Percentiles rank a stretch among this genome's conserved stretches.
Evolutionary conservation across 148 eudicot species (phyloP).

Genomic region (Euryodendron excelsum): DNA sequence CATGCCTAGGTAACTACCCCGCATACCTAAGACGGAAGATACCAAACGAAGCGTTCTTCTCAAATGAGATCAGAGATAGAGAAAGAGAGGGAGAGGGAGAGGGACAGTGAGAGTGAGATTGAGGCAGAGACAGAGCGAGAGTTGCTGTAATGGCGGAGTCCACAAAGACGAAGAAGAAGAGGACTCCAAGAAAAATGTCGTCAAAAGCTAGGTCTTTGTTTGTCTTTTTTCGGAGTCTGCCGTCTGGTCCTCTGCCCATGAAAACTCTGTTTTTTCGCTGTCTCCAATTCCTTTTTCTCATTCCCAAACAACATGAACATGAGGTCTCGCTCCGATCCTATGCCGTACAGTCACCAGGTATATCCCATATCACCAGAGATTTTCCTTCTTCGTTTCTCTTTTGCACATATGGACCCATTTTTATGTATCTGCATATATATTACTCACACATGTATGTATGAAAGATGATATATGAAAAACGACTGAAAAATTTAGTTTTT

Average conservation of each 20-base stretch:
- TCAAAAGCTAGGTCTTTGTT: not conserved
- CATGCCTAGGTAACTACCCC: too few relatives aligned
- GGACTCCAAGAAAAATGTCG: not conserved
- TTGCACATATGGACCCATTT: not conserved
- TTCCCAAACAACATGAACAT: not conserved
- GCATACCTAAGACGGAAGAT: too few relatives aligned
- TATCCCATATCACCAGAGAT: not conserved
- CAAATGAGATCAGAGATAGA: too few relatives aligned
- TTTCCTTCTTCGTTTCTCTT: not conserved
- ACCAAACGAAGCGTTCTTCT: too few relatives aligned
- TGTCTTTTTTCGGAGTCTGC: not conserved
- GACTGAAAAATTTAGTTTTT: too few relatives aligned
- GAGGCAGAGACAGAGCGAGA: not conserved
- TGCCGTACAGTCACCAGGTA: not conserved
- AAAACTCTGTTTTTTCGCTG: not conserved
- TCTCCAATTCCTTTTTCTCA: not conserved
- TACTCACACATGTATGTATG: too few relatives aligned
- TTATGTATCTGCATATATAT: too few relatives aligned
- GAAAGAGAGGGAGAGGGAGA: too few relatives aligned
- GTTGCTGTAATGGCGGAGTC: conserved; percentile 10
- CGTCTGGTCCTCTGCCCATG: not conserved
- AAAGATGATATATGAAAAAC: too few relatives aligned
- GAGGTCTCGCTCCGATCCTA: not conserved
- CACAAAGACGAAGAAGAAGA: conserved; percentile 7
- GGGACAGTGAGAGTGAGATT: too few relatives aligned